Conservation (phyloP, 2,329 filamentous ascomycete genomes). For the Xylaria digitata region DNA sequence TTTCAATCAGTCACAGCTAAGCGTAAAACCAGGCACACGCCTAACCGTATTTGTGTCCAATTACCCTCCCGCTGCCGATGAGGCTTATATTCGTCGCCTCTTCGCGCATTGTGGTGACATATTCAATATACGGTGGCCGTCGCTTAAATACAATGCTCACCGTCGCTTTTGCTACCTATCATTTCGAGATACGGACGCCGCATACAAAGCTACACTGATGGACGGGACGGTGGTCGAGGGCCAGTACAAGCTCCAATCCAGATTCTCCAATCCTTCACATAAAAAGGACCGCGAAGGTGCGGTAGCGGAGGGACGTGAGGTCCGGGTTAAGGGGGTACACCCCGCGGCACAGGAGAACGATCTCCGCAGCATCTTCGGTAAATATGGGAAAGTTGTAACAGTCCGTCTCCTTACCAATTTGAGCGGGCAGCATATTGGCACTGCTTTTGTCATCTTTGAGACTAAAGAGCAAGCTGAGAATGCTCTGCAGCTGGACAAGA, state of each 20-base stretch:
- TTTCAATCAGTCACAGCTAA: conserved; percentile 77
- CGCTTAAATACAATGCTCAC: conserved; percentile 86
- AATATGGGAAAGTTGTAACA: conserved; percentile 79
- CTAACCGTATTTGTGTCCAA: conserved; percentile 92
- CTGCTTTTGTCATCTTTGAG: conserved; percentile 82
- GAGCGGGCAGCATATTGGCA: conserved; percentile 77
- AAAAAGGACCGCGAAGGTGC: conserved; percentile 85
- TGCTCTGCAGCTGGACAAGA: conserved; percentile 76
- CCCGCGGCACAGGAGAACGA: conserved; percentile 73
- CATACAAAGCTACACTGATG: conserved; percentile 76
- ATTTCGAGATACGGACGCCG: conserved; percentile 77
- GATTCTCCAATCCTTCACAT: conserved; percentile 83
- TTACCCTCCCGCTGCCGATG: conserved; percentile 82
- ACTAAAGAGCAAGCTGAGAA: conserved; percentile 75
- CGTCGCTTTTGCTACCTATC: conserved; percentile 96
- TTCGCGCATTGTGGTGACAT: conserved; percentile 84
- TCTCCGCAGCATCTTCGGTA: conserved; percentile 75
- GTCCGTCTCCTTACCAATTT: conserved; percentile 77
- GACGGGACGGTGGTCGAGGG: conserved; percentile 77
- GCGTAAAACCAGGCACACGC: conserved; percentile 78
- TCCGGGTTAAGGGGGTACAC: conserved; percentile 80
- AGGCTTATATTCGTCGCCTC: conserved; percentile 73
- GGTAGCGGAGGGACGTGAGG: conserved; percentile 85
- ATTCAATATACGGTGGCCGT: conserved; percentile 87
- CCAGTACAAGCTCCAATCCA: conserved; percentile 75